These are phyloP conservation scores for Arachnomyces sp. DNA, from an alignment of 2,329 filamentous ascomycete genomes.

Conservation along the genomic window DNA sequence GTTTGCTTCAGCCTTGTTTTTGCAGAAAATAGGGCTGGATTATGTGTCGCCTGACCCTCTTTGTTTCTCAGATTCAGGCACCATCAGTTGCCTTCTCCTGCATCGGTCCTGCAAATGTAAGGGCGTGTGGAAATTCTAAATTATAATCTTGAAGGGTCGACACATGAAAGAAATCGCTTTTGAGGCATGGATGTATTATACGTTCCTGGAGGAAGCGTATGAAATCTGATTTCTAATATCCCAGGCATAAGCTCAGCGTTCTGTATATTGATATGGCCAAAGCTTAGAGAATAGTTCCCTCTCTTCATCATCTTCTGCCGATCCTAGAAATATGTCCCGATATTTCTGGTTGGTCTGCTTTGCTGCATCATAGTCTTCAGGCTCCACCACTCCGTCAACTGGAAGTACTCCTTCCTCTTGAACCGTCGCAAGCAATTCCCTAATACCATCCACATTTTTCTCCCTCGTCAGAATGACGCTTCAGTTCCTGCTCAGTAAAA, in stretches of 20 bases:
- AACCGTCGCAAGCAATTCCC: constrained; percentile 22
- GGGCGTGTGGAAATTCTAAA: no score
- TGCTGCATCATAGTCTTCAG: constrained; percentile 23
- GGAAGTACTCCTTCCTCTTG: constrained; percentile 21
- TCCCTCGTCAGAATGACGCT: constrained; percentile 21
- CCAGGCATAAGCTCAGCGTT: constrained; percentile 2
- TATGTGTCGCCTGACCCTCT: no score
- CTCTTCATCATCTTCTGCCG: constrained; percentile 18
- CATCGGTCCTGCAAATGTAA: no score
- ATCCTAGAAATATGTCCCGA: constrained; percentile 17
- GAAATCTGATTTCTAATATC: no score
- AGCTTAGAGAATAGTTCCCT: constrained; percentile 17
- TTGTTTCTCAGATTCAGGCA: no score
- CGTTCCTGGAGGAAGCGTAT: no score
- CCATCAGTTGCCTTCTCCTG: no score
- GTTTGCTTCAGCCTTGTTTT: no score
- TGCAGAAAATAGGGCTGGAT: no score
- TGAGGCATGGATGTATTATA: no score
- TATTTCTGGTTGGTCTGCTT: constrained; percentile 15
- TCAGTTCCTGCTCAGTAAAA: constrained; percentile 17
- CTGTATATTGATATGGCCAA: constrained; percentile 23
- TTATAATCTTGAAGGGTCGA: no score
- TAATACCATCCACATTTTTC: constrained; percentile 25
- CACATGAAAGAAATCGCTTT: no score
- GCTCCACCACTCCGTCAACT: constrained; percentile 26